A percentile compares a stretch with the other conserved stretches of the same genome.
phyloP scores from a whole-genome alignment of 352 stramenopile genomes.

The Pythium sukuiense region DNA sequence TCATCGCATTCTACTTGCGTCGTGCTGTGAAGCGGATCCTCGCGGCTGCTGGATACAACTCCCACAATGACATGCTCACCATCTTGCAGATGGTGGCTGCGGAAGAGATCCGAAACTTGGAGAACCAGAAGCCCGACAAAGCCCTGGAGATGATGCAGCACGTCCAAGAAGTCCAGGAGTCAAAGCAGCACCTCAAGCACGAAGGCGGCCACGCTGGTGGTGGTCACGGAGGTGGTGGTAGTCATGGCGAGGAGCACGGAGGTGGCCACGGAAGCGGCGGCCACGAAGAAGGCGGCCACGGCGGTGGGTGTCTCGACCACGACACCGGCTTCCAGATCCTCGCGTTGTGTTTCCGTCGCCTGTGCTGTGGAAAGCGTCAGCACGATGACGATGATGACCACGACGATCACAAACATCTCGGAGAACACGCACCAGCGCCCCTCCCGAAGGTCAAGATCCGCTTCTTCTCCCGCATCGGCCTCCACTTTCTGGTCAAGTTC shows the following conservation, averaged over 20 bases:
- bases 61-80: slow-evolving; percentile 19
- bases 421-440: slow-evolving; percentile 3
- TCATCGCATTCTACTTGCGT: slow-evolving; percentile 20
- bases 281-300: slow-evolving; percentile 10
- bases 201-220: neutral
- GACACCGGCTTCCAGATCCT: slow-evolving; percentile 24
- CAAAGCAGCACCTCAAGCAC: slow-evolving; percentile 8
- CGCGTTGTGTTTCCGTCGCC: slow-evolving; percentile 13
- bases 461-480: slow-evolving; percentile 23
- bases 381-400: slow-evolving; percentile 15
- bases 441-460: slow-evolving; percentile 22
- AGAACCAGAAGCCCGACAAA: slow-evolving; percentile 12
- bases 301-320: slow-evolving; percentile 17
- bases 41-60: slow-evolving; percentile 20
- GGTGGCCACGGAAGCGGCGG: slow-evolving; percentile 3
- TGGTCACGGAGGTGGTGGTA: neutral
- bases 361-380: slow-evolving; percentile 13
- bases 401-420: neutral
- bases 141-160: slow-evolving; percentile 24
- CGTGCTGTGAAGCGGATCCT: slow-evolving; percentile 14
- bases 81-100: slow-evolving; percentile 18
- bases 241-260: neutral
- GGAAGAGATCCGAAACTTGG: slow-evolving; percentile 18
- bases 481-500: slow-evolving; percentile 26
- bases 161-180: slow-evolving; percentile 21